These are phyloP conservation scores for Geotrichum australiense DNA, from an alignment of 1,139 yeast species.

Conservation along the genomic window DNA sequence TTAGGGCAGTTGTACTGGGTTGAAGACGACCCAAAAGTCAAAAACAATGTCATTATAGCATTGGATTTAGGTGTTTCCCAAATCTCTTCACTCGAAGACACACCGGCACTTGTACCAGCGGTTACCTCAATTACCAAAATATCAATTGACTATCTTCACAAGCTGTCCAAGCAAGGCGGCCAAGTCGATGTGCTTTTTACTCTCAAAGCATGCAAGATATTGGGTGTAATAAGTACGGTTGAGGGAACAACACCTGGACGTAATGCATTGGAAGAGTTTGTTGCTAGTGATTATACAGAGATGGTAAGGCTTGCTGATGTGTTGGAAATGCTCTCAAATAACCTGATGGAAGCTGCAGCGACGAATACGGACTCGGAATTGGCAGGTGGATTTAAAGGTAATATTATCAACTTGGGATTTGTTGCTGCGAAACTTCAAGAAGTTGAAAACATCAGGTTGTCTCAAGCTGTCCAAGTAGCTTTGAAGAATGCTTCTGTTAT, in stretches of 20 bases:
- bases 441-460: not conserved
- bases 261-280: conserved; percentile 4
- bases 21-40: conserved; percentile 16
- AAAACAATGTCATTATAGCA: conserved; percentile 18
- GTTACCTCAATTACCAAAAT: conserved; percentile 4
- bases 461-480: conserved; percentile 12
- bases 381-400: conserved; percentile 9
- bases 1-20: conserved; percentile 5
- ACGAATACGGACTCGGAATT: not conserved
- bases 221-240: conserved; percentile 22
- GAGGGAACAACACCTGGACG: not conserved
- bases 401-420: conserved; percentile 16
- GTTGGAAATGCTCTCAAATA: conserved; percentile 9
- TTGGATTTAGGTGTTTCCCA: conserved; percentile 18
- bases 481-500: conserved; percentile 12
- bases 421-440: conserved; percentile 13
- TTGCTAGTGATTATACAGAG: not conserved
- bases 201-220: conserved; percentile 20
- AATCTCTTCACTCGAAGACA: not conserved
- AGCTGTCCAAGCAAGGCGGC: conserved; percentile 5
- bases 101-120: not conserved
- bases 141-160: conserved; percentile 11
- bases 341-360: conserved; percentile 4
- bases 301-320: conserved; percentile 6
- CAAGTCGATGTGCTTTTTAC: conserved; percentile 15